A percentile compares a stretch with the other conserved stretches of the same genome.
These are phyloP conservation scores for Stephanodiscus triporus DNA, from an alignment of 108 stramenopile genomes.

Conservation along the genomic window DNA sequence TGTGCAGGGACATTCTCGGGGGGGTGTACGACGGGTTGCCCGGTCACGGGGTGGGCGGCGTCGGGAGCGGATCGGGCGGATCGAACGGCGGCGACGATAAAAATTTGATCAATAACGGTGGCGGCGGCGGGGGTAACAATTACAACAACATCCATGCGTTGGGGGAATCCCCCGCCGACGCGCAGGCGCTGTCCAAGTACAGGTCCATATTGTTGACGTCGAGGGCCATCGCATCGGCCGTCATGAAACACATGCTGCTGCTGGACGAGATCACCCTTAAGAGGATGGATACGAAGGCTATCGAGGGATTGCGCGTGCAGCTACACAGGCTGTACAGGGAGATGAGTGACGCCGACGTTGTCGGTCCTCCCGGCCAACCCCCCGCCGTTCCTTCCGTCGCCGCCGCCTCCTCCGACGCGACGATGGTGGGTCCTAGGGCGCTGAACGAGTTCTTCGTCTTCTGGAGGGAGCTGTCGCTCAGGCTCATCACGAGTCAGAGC, in stretches of 20 bases:
- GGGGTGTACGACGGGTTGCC: slow-evolving; percentile 21
- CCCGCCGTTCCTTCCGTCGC: neutral
- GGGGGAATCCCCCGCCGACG: slow-evolving; percentile 28
- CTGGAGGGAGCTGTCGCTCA: slow-evolving; percentile 64
- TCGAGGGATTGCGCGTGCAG: slow-evolving; percentile 31
- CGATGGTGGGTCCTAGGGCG: slow-evolving; percentile 13
- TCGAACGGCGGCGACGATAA: slow-evolving; percentile 29
- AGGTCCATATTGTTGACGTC: slow-evolving; percentile 43
- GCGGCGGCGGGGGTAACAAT: neutral
- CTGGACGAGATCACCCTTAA: slow-evolving; percentile 67
- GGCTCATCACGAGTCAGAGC: slow-evolving; percentile 74
- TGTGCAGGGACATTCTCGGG: slow-evolving; percentile 23
- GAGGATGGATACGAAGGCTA: slow-evolving; percentile 57
- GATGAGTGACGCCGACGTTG: slow-evolving; percentile 17
- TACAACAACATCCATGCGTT: slow-evolving; percentile 44
- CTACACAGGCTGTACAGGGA: slow-evolving; percentile 56
- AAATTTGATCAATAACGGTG: neutral
- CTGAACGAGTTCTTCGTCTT: slow-evolving; percentile 69
- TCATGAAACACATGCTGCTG: slow-evolving; percentile 60
- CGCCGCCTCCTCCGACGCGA: too few species aligned
- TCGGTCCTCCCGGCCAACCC: neutral
- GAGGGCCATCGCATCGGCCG: slow-evolving; percentile 49
- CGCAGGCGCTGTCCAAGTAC: slow-evolving; percentile 30
- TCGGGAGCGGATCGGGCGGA: too few species aligned
- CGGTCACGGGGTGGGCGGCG: neutral